Percentiles rank a stretch among this genome's conserved stretches.
phyloP scores from a whole-genome alignment of 176 grass and related monocot species.

The Aegilops bicornis region DNA sequence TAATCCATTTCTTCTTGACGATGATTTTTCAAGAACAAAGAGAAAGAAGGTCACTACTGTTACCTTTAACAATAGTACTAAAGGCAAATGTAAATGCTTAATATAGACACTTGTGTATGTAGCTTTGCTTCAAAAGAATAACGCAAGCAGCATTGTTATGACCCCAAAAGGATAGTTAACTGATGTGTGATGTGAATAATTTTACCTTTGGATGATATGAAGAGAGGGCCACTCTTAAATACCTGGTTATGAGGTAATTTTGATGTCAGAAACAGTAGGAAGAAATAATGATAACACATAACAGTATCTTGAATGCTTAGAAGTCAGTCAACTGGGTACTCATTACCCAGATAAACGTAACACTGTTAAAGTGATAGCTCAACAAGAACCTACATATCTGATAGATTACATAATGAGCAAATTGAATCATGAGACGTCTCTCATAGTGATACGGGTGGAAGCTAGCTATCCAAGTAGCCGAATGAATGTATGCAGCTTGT shows the following conservation, averaged over 20 bases:
- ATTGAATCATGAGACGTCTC: neutral
- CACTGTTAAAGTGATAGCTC: neutral
- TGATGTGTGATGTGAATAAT: neutral
- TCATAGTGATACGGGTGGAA: neutral
- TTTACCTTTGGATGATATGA: conserved; percentile 99
- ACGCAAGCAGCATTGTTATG: neutral
- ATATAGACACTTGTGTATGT: neutral
- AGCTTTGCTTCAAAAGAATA: conserved; percentile 7
- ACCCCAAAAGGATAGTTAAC: neutral
- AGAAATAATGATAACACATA: neutral
- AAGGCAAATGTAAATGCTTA: neutral
- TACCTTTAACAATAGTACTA: conserved; percentile 10
- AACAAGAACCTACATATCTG: neutral
- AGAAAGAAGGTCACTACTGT: neutral
- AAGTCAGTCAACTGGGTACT: neutral
- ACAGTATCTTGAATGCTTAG: neutral
- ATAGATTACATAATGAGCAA: neutral
- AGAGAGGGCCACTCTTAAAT: conserved; percentile 97
- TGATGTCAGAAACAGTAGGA: conserved; percentile 17
- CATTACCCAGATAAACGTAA: neutral
- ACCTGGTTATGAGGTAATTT: conserved; percentile 52
- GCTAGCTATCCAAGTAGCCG: neutral
- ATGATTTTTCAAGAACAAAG: neutral
- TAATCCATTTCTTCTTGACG: conserved; percentile 2
- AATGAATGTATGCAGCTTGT: neutral